These are phyloP conservation scores for Erythrophleum fordii DNA, from an alignment of 306 rosid species.

Conservation along the genomic window DNA sequence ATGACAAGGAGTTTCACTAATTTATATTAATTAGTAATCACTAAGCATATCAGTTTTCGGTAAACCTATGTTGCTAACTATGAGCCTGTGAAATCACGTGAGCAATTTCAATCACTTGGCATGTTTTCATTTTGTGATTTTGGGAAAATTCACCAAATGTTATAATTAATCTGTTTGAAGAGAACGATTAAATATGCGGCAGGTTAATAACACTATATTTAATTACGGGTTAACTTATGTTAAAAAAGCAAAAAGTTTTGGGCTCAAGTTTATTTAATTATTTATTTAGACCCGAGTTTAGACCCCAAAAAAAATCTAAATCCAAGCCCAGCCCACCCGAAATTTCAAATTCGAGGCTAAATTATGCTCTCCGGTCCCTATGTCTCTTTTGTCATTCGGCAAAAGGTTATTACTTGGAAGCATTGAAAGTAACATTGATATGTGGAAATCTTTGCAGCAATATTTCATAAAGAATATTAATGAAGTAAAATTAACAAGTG, in stretches of 20 bases:
- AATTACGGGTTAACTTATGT: too few species aligned
- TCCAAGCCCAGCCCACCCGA: too few species aligned
- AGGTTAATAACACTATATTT: too few species aligned
- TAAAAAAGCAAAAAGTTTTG: too few species aligned
- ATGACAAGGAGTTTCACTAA: conserved; percentile 23
- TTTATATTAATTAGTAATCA: neutral
- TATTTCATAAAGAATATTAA: neutral
- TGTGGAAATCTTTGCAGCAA: neutral
- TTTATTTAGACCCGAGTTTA: too few species aligned
- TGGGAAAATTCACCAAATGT: neutral
- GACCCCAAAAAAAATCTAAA: too few species aligned
- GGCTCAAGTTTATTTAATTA: too few species aligned
- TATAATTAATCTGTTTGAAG: too few species aligned
- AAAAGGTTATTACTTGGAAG: neutral
- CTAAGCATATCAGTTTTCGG: neutral
- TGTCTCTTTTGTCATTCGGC: too few species aligned
- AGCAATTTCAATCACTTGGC: neutral
- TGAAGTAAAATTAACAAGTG: conserved; percentile 1
- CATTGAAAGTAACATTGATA: neutral
- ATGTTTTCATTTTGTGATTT: neutral
- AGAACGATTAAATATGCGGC: too few species aligned
- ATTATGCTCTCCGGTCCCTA: too few species aligned
- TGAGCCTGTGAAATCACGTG: conserved; percentile 2
- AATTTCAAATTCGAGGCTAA: too few species aligned
- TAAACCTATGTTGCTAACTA: conserved; percentile 11